These are phyloP conservation scores for Aspergillus latus DNA, from an alignment of 2,329 filamentous ascomycete species.

Conservation along the genomic window DNA sequence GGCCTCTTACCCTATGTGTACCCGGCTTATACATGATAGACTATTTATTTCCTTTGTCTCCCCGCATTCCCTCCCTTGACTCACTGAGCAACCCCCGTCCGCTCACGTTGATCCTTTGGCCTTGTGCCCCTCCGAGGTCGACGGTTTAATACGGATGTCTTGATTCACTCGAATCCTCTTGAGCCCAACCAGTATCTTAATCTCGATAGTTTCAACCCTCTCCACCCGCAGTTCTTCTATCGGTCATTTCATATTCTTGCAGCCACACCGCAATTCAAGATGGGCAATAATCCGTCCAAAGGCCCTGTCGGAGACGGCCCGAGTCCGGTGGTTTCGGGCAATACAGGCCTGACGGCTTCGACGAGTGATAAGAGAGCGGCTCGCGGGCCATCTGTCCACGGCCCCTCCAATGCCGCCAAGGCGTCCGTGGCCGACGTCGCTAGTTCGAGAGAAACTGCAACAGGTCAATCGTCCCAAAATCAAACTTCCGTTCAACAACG, in stretches of 20 bases:
- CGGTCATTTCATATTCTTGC: slow-evolving; percentile 3
- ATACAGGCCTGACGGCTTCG: slow-evolving; percentile 26
- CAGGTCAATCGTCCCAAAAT: slow-evolving; percentile 39
- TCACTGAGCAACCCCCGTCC: neutral
- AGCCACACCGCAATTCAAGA: slow-evolving; percentile 30
- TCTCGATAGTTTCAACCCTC: slow-evolving; percentile 6
- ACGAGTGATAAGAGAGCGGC: slow-evolving; percentile 40
- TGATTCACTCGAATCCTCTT: slow-evolving; percentile 14
- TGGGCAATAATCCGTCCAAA: slow-evolving; percentile 53
- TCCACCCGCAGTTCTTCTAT: slow-evolving; percentile 11
- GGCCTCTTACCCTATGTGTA: slow-evolving; percentile 5
- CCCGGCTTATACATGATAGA: slow-evolving; percentile 6
- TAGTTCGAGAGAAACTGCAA: slow-evolving; percentile 44
- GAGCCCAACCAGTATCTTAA: neutral
- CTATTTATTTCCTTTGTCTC: slow-evolving; percentile 5
- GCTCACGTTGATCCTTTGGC: slow-evolving; percentile 4
- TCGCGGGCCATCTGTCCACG: slow-evolving; percentile 43
- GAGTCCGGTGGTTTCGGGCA: slow-evolving; percentile 27
- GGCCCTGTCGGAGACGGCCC: slow-evolving; percentile 35
- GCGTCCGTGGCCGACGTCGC: slow-evolving; percentile 45
- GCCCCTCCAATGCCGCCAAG: slow-evolving; percentile 39
- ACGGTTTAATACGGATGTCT: slow-evolving; percentile 27
- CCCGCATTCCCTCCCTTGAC: slow-evolving; percentile 1
- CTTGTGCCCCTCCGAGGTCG: slow-evolving; percentile 17
- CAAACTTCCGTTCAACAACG: slow-evolving; percentile 42